Percentiles rank a stretch among this genome's conserved stretches.
These are phyloP conservation scores for Phytopythium montanum DNA, from an alignment of 352 stramenopile genomes.

Conservation along the genomic window DNA sequence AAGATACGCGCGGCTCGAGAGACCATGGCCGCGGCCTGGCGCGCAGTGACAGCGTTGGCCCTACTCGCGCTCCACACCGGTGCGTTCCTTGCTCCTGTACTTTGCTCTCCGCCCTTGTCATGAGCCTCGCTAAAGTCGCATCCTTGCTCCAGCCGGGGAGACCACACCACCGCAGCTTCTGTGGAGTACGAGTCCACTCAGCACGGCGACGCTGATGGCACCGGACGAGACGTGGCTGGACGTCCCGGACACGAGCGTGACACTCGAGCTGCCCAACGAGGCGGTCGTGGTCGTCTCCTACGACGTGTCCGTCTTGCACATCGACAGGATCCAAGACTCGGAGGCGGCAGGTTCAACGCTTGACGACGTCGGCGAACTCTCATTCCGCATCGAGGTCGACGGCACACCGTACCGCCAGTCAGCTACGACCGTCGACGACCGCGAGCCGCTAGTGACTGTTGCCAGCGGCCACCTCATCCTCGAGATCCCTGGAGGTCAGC, in stretches of 20 bases:
- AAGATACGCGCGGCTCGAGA: background rate
- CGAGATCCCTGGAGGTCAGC: conserved; percentile 41
- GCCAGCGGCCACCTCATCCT: conserved; percentile 58
- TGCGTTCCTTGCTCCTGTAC: background rate
- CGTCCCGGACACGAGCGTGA: conserved; percentile 45
- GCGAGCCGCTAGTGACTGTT: conserved; percentile 46
- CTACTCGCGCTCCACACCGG: background rate
- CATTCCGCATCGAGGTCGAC: conserved; percentile 58
- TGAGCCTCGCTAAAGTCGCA: no score
- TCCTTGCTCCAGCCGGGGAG: conserved; percentile 5
- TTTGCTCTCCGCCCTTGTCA: background rate
- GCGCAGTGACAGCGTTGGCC: background rate
- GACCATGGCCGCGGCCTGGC: background rate
- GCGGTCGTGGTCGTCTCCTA: conserved; percentile 64
- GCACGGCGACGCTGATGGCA: conserved; percentile 20
- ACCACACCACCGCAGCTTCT: conserved; percentile 46
- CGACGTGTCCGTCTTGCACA: conserved; percentile 56
- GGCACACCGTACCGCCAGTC: conserved; percentile 60
- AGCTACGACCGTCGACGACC: conserved; percentile 51
- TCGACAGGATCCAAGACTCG: conserved; percentile 10
- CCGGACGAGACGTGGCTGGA: conserved; percentile 48
- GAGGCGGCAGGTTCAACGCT: conserved; percentile 5
- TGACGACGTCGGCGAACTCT: conserved; percentile 45
- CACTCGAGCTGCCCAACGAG: conserved; percentile 50
- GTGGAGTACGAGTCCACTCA: conserved; percentile 61